Evolutionary conservation across 768 basidiomycete genomes (phyloP).

Genomic region (Chalciporus piperatus): DNA sequence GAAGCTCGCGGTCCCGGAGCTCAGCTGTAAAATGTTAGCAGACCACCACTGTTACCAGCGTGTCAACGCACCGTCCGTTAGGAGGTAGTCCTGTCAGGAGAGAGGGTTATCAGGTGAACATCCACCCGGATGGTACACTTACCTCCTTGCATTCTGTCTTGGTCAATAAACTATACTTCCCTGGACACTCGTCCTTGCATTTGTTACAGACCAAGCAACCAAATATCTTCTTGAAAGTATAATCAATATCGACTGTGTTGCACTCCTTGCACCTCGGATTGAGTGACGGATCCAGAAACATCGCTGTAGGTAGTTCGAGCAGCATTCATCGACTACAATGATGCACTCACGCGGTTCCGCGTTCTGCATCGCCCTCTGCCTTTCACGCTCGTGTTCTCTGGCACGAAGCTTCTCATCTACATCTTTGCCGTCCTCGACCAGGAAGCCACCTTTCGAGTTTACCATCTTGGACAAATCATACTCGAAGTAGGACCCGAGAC

Average conservation of each 20-base stretch:
- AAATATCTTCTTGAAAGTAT: slow-evolving; percentile 77
- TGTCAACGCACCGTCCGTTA: slow-evolving; percentile 76
- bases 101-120: slow-evolving; percentile 1
- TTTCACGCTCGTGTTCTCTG: slow-evolving; percentile 80
- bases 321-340: neutral
- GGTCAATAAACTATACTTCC: slow-evolving; percentile 91
- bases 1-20: slow-evolving; percentile 83
- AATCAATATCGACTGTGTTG: slow-evolving; percentile 84
- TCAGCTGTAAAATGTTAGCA: slow-evolving; percentile 58
- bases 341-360: slow-evolving; percentile 60
- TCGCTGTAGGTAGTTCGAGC: slow-evolving; percentile 46
- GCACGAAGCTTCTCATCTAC: slow-evolving; percentile 70
- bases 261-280: slow-evolving; percentile 90
- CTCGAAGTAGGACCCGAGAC: slow-evolving; percentile 91
- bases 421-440: slow-evolving; percentile 86
- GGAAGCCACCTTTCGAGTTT: slow-evolving; percentile 94
- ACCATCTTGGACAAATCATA: slow-evolving; percentile 97
- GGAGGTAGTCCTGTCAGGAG: slow-evolving; percentile 74
- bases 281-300: slow-evolving; percentile 65
- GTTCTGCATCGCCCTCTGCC: slow-evolving; percentile 71
- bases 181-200: slow-evolving; percentile 87
- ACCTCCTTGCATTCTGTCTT: slow-evolving; percentile 99
- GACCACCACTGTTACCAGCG: neutral
- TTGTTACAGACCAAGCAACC: slow-evolving; percentile 81
- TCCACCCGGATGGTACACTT: slow-evolving; percentile 18